These are phyloP conservation scores for Vigna radiata DNA, from an alignment of 306 rosid species.

Conservation along the genomic window DNA sequence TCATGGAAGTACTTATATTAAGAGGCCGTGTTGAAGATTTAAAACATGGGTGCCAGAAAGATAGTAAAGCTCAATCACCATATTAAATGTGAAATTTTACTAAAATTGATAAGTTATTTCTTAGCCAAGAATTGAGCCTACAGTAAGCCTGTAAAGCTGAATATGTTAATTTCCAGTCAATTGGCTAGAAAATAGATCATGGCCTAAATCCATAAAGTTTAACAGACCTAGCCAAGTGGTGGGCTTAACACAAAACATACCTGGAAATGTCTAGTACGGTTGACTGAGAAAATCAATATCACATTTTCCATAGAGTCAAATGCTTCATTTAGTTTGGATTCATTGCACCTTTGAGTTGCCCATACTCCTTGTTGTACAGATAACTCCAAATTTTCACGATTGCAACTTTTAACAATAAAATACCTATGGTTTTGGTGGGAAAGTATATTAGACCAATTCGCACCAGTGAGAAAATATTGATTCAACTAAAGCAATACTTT, in stretches of 20 bases:
- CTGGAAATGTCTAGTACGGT: conserved; percentile 99
- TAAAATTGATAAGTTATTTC: background rate
- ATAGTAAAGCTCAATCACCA: conserved; percentile 6
- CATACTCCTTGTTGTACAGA: conserved; percentile 99
- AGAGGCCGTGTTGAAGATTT: conserved; percentile 21
- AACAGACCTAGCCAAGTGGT: conserved; percentile 31
- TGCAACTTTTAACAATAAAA: conserved; percentile 99
- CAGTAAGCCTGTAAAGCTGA: conserved; percentile 12
- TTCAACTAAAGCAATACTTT: conserved; percentile 36
- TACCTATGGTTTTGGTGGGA: conserved; percentile 73
- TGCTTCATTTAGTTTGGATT: conserved; percentile 97
- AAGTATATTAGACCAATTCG: conserved; percentile 51
- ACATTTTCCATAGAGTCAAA: conserved; percentile 95
- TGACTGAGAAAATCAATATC: conserved; percentile 95
- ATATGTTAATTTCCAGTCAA: conserved; percentile 30
- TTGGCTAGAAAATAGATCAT: conserved; percentile 26
- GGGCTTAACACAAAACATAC: conserved; percentile 53
- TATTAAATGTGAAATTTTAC: conserved; percentile 20
- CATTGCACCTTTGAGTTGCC: conserved; percentile 99
- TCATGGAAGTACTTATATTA: conserved; percentile 29
- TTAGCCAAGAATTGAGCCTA: conserved; percentile 24
- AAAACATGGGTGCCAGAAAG: conserved; percentile 22
- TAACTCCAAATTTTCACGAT: conserved; percentile 98
- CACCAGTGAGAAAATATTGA: conserved; percentile 35
- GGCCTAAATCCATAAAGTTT: conserved; percentile 26